Evolutionary conservation across 2,329 filamentous ascomycete genomes (phyloP), one percentile per base, ranked within the genome.

Genomic region (Claviceps cyperi): DNA sequence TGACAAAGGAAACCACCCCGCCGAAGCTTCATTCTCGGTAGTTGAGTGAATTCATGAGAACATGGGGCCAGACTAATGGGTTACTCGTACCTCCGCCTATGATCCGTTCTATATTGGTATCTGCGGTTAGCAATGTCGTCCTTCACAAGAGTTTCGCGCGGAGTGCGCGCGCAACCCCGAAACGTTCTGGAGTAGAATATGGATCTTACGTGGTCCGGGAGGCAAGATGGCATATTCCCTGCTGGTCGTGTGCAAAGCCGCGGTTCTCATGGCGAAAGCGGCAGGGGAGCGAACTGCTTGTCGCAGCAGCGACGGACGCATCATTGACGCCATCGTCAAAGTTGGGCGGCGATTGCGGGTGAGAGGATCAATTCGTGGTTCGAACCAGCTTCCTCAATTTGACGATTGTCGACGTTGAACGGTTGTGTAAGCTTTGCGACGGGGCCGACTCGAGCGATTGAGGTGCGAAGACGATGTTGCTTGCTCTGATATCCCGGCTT

Each of bases 161-260:
- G 17, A n/a, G 2, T 14, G 37, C n/a, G 15, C 36, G 35, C 9
- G 2, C 7, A n/a, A 38, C 4, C 7, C 22, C 6, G 21, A 14
- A 22, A n/a, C 11, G 5, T 13, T 22, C 5, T 6, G n/a, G 9
- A 19, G 32, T 14, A 22, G 14, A 3, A 15, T 22, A 46, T 4
- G 22, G 9, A 24, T 77, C 84, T 71, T 75, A 92, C 89, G 92
- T 62, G 90, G 89, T 57, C 85, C 78, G 50, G 89, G 83, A 53
- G 91, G 88, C 51, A 98, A 77, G 62, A 98, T 83, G 60, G 80
- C 76, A 91, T 83, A 64, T 77, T 75, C 67, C 69, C 79, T 78
- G 68, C 80, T 76, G 41, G 86, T 87, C 62, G 84, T 86, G 70
- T 96, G 90, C 78, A 98, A 95, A 59, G 86, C 83, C 57, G 89